These are phyloP conservation scores for Solanum paucissectum DNA, from an alignment of 257 asterid species.

Conservation along the genomic window DNA sequence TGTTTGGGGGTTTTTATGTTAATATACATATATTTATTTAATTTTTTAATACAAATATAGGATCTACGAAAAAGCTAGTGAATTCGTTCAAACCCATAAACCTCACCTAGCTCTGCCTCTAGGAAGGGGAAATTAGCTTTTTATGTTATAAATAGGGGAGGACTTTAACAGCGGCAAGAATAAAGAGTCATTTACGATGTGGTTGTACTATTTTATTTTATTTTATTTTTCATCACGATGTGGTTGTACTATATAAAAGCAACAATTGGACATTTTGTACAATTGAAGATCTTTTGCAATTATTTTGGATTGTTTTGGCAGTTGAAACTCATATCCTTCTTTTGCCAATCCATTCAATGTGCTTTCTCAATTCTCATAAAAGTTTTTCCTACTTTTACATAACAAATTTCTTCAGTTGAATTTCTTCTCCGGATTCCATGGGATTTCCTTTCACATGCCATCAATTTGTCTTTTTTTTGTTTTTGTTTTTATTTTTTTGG, in stretches of 20 bases:
- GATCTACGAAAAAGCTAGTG: no score
- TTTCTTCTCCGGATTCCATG: background rate
- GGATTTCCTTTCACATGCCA: background rate
- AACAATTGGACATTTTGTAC: background rate
- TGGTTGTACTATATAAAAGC: background rate
- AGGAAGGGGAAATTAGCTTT: background rate
- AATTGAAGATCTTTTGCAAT: background rate
- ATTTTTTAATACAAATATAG: no score
- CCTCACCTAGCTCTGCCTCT: no score
- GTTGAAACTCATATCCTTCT: background rate
- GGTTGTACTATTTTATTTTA: no score
- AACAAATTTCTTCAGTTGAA: background rate
- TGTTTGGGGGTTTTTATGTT: no score
- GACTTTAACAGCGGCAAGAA: background rate
- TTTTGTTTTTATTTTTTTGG: no score
- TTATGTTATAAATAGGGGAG: background rate
- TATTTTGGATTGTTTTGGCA: background rate
- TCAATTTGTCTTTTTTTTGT: fast-evolving
- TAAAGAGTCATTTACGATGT: background rate
- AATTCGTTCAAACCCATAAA: no score
- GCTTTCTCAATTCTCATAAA: background rate
- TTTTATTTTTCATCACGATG: no score
- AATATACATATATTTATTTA: no score
- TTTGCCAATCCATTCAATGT: background rate
- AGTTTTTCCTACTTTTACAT: background rate